Conservation (phyloP, 108 stramenopile genomes). For the Discostella stelligeroides region DNA sequence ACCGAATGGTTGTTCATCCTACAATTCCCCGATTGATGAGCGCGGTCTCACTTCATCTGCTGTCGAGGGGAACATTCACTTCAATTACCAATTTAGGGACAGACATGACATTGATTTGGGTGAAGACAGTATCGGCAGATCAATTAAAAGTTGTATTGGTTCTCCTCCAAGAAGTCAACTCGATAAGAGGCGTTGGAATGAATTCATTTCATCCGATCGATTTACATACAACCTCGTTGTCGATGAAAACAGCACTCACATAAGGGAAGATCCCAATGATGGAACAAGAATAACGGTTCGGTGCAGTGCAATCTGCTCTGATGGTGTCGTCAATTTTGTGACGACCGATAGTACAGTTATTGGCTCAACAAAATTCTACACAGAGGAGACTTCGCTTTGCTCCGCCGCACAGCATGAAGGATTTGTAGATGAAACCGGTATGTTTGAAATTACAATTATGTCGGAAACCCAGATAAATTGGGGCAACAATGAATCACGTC, state of each 20-base stretch:
- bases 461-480: conserved; percentile 15
- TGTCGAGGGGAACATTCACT: conserved; percentile 71
- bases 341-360: conserved; percentile 9
- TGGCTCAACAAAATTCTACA: conserved; percentile 46
- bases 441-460: conserved; percentile 56
- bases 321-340: conserved; percentile 11
- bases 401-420: conserved; percentile 75
- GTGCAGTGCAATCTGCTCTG: conserved; percentile 54
- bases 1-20: conserved; percentile 81
- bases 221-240: conserved; percentile 61
- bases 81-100: conserved; percentile 63
- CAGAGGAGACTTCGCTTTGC: conserved; percentile 72
- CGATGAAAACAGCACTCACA: conserved; percentile 46
- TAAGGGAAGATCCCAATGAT: conserved; percentile 79
- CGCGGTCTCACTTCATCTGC: conserved; percentile 54
- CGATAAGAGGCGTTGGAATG: conserved; percentile 49
- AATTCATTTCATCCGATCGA: conserved; percentile 28
- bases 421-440: conserved; percentile 32
- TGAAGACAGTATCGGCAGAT: conserved; percentile 58
- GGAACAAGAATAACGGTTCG: conserved; percentile 65
- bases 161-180: conserved; percentile 62
- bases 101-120: conserved; percentile 45
- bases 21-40: conserved; percentile 76
- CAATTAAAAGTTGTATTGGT: conserved; percentile 74
- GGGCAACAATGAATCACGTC: not conserved